A percentile compares a stretch with the other conserved stretches of the same genome.
Conservation (phyloP, 2,329 filamentous ascomycete species). For the Grosmannia serpens region DNA sequence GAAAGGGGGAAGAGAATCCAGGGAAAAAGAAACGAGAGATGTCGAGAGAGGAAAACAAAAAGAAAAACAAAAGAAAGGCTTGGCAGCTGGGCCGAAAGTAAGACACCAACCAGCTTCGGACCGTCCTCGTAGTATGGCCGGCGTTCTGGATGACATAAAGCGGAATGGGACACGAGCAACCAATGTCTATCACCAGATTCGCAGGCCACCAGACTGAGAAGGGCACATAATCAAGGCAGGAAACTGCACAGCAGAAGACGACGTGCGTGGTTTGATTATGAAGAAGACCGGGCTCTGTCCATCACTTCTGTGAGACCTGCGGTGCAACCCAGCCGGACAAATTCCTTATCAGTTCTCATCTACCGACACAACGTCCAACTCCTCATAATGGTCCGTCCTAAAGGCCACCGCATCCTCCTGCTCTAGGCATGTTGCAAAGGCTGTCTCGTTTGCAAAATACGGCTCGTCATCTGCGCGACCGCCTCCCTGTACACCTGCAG, state of each 20-base stretch:
- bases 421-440: background rate
- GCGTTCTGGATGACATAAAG: too few relatives aligned
- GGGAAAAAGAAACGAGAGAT: background rate
- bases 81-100: too few relatives aligned
- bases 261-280: background rate
- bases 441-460: background rate
- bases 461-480: background rate
- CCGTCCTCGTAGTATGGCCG: too few relatives aligned
- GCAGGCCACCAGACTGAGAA: too few relatives aligned
- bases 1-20: too few relatives aligned
- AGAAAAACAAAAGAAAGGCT: too few relatives aligned
- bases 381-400: background rate
- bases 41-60: background rate
- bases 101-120: too few relatives aligned
- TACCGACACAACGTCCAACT: background rate
- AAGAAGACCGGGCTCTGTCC: background rate
- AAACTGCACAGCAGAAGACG: too few relatives aligned
- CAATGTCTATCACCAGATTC: too few relatives aligned
- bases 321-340: too few relatives aligned
- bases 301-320: background rate
- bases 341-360: background rate
- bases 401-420: background rate
- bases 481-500: background rate
- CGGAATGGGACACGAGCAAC: too few relatives aligned
- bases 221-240: too few relatives aligned